Percentiles rank a stretch among this genome's conserved stretches.
Conservation (phyloP, 2,329 filamentous ascomycete genomes). For the Colletotrichum coccodes region DNA sequence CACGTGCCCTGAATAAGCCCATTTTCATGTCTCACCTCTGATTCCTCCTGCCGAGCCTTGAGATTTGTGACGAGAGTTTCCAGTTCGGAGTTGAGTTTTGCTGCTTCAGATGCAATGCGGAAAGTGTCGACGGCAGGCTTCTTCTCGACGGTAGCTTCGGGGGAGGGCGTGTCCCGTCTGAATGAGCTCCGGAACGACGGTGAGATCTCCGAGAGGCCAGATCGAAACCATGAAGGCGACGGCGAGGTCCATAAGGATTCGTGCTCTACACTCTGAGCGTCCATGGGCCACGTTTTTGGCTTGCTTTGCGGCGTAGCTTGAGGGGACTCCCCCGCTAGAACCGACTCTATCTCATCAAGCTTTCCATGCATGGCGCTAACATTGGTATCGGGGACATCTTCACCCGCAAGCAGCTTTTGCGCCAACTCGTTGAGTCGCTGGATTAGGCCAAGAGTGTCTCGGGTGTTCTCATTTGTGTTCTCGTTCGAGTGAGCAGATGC, state of each 20-base stretch:
- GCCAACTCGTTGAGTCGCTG: constrained; percentile 50
- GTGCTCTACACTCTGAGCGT: constrained; percentile 29
- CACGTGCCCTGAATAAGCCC: too few relatives aligned
- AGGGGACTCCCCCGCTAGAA: constrained; percentile 28
- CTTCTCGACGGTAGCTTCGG: constrained; percentile 22
- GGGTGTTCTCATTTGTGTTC: constrained; percentile 35
- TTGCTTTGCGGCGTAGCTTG: constrained; percentile 27
- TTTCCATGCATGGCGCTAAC: constrained; percentile 43
- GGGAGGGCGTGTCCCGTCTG: constrained; percentile 37
- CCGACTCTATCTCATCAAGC: constrained; percentile 50
- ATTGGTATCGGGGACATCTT: constrained; percentile 46
- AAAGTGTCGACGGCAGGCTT: constrained; percentile 44
- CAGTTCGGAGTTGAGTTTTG: constrained; percentile 62
- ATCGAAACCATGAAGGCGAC: constrained; percentile 48
- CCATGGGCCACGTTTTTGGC: constrained; percentile 33
- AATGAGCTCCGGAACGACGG: constrained; percentile 41
- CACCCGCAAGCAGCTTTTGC: constrained; percentile 46
- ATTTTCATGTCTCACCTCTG: constrained; percentile 55
- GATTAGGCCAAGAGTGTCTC: constrained; percentile 54
- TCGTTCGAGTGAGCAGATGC: constrained; percentile 27
- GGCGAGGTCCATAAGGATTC: constrained; percentile 46
- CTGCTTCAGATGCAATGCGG: constrained; percentile 48
- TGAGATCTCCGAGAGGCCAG: constrained; percentile 52
- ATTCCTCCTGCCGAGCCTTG: constrained; percentile 66
- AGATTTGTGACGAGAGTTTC: constrained; percentile 61